phyloP scores from a whole-genome alignment of 2,329 filamentous ascomycete species.

The Colletotrichum camelliae region DNA sequence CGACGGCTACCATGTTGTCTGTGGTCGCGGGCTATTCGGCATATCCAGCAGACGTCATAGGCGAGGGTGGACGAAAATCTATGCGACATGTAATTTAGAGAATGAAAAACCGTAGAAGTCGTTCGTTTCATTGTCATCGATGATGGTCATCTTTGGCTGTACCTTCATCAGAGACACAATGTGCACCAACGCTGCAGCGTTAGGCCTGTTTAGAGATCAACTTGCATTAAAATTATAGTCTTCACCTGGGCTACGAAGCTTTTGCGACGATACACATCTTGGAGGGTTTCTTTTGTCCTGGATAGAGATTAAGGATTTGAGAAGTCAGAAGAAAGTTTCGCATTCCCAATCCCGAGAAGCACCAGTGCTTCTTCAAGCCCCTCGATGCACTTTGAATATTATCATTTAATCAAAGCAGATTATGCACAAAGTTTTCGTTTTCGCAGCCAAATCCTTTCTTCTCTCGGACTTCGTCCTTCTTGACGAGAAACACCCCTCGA shows the following conservation, averaged over 20 bases:
- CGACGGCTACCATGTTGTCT: too few species aligned
- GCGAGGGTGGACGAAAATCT: too few species aligned
- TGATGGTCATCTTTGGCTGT: too few species aligned
- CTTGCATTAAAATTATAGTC: too few species aligned
- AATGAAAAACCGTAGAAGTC: too few species aligned
- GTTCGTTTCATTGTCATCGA: too few species aligned
- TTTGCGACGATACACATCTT: not conserved
- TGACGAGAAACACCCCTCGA: too few species aligned
- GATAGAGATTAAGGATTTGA: not conserved
- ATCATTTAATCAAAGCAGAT: not conserved
- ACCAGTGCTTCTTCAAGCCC: not conserved
- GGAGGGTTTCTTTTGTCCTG: not conserved
- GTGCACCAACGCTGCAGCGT: too few species aligned
- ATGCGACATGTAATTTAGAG: too few species aligned
- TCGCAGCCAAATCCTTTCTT: not conserved
- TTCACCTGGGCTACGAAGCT: not conserved
- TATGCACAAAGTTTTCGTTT: accelerated
- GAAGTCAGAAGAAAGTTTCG: not conserved
- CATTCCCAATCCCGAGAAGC: not conserved
- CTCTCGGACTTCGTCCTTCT: not conserved
- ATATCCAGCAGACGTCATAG: too few species aligned
- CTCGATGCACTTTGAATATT: not conserved
- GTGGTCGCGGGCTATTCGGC: accelerated
- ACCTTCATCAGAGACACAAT: too few species aligned
- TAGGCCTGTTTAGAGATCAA: too few species aligned